These are phyloP conservation scores for Entonaema liquescens DNA, from an alignment of 495 filamentous ascomycete species.

Conservation along the genomic window DNA sequence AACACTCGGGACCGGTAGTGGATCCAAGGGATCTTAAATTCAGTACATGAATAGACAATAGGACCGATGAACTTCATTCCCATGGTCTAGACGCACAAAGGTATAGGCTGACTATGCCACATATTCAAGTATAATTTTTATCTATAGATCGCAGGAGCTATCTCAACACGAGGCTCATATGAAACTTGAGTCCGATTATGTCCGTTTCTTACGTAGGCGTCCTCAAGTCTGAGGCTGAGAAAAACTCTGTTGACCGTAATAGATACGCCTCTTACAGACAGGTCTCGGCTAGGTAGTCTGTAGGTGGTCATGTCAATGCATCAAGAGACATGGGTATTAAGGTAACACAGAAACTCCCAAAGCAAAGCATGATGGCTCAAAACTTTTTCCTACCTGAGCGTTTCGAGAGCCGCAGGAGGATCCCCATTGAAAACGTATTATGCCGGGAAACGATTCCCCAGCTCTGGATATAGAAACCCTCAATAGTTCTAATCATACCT, in stretches of 20 bases:
- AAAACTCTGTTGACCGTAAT: not conserved
- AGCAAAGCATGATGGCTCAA: conserved; percentile 16
- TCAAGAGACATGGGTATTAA: conserved; percentile 26
- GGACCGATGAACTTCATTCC: conserved; percentile 18
- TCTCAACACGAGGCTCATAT: conserved; percentile 11
- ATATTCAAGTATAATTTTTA: conserved; percentile 22
- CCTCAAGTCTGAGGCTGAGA: not conserved
- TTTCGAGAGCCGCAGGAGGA: conserved; percentile 40
- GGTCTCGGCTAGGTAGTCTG: not conserved
- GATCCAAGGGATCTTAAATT: conserved; percentile 28
- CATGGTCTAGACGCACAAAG: not conserved
- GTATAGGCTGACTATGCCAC: conserved; percentile 20
- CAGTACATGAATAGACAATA: conserved; percentile 13
- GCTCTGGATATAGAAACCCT: conserved; percentile 33
- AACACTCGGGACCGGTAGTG: conserved; percentile 29
- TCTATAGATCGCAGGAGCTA: conserved; percentile 24
- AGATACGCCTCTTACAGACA: conserved; percentile 5
- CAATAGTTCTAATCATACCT: conserved; percentile 22
- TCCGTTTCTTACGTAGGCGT: not conserved
- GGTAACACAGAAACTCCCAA: conserved; percentile 18
- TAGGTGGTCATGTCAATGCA: conserved; percentile 18
- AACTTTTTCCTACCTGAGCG: conserved; percentile 9
- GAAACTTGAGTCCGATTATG: conserved; percentile 10
- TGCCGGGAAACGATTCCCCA: conserved; percentile 13
- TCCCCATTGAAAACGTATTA: conserved; percentile 28